Percentiles rank a stretch among this genome's conserved stretches.
phyloP scores from a whole-genome alignment of 2,329 filamentous ascomycete species.

The Penicillium crustosum region DNA sequence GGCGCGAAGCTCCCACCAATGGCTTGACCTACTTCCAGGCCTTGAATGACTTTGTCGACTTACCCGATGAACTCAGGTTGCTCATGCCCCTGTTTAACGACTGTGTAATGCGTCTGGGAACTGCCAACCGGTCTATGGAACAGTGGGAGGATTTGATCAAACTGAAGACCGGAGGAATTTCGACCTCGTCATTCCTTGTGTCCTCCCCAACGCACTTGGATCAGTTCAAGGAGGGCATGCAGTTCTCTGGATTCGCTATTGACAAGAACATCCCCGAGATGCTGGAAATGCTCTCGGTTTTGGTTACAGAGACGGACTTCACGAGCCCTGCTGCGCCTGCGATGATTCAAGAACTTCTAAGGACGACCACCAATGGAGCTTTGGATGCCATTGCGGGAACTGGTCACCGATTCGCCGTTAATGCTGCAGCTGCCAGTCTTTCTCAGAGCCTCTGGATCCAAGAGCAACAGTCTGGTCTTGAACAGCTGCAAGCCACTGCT shows the following conservation, averaged over 20 bases:
- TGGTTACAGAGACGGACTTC: conserved; percentile 88
- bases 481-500: conserved; percentile 82
- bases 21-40: conserved; percentile 94
- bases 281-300: conserved; percentile 77
- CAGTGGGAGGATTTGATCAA: conserved; percentile 95
- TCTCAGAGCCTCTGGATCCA: conserved; percentile 69
- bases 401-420: conserved; percentile 82
- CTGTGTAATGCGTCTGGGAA: conserved; percentile 89
- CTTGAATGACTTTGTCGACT: conserved; percentile 72
- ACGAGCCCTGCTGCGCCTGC: conserved; percentile 76
- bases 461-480: conserved; percentile 86
- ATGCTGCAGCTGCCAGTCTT: conserved; percentile 77
- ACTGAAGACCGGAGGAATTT: conserved; percentile 89
- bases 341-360: conserved; percentile 82
- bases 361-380: conserved; percentile 82
- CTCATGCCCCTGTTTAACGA: conserved; percentile 89
- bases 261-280: conserved; percentile 88
- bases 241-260: conserved; percentile 81
- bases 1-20: conserved; percentile 91
- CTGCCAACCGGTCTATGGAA: conserved; percentile 84
- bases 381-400: conserved; percentile 89
- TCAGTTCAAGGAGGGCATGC: conserved; percentile 74
- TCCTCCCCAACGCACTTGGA: conserved; percentile 72
- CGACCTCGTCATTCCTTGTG: conserved; percentile 78
- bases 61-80: conserved; percentile 80